Evolutionary conservation across 2,329 filamentous ascomycete genomes (phyloP), one percentile per base, ranked within the genome.

Genomic region (Dichotomopilus funicola): DNA sequence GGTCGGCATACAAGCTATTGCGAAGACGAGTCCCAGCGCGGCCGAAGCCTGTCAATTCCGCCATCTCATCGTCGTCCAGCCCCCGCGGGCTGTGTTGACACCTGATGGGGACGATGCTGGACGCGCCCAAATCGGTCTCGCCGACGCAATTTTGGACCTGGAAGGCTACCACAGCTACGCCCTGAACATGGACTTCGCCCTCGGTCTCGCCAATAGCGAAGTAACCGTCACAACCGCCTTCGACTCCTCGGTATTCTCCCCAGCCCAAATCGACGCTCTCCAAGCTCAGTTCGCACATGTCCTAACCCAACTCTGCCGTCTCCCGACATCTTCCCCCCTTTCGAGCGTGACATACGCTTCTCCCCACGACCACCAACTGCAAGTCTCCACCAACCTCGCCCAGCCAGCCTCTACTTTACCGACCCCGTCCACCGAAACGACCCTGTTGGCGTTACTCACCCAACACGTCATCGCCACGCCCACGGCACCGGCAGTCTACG

Each of bases 31-130:
- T 42, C 43, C 43, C 5, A 42, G 34, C 6, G 52, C 52, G 12
- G 42, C 47, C n/a, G 55, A 57, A n/a, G 55, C 51, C 10, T 54
- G 55, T 6, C 55, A 55, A 27, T 57, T 57, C 42, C 55, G 51
- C 47, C 55, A 54, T 35, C 35, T 57, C 9, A 46, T 57, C 35
- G 51, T 57, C n/a, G 52, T 57, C 46, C 51, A 57, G 31, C 55
- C 55, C 4, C 49, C 38, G 41, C 38, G 27, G 11, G 48, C 55
- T 8, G 41, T 44, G 1, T 12, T 54, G n/a, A 33, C 27, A 41
- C 36, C 49, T 5, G n/a, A 54, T 35, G 37, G 49, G 11, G 52
- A 51, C 4, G 47, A 50, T 31, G 12, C 10, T n/a, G 38, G 40
- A 7, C 7, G 19, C 10, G 43, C 48, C 3, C 7, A 36, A 27